Base-by-base conservation (phyloP, 2,329 filamentous ascomycete genomes). In the Epichloe sylvatica region DNA sequence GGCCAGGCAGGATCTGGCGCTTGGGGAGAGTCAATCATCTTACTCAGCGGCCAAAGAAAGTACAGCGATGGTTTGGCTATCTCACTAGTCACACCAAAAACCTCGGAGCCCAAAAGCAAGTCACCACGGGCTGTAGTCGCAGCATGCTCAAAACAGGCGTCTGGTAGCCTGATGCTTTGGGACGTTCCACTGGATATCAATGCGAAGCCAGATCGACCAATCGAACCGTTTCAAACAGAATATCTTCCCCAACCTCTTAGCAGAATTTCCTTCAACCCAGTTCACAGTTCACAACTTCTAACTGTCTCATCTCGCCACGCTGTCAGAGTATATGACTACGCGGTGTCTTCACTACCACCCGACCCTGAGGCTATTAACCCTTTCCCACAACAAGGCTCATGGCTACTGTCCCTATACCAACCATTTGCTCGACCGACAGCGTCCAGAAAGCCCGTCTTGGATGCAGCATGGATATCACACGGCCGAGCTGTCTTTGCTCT, bases 301-400 rank as follows among this genome's bases (percentile, higher is more conserved):
- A 69, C 74, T 8, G 72, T 80, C 21, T 72, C 77, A 30, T 68
- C 75, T 0, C 65, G 73, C 3, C 73, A 79, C 13, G 76, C 75
- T 7, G 75, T 78, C 21, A 72, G 80, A 37, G 72, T 83, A 52
- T 83, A 82, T 60, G 78, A 83, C 60, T 82, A 77, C 56, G 72
- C 73, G 2, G 59, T 70, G 5, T 66, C 78, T 3, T 72, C 77
- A 0, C 71, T 77, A 40, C 68, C 72, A 0, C 66, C 70, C 2
- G 76, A 77, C 48, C 72, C 77, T 41, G 66, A 72, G 8, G 69
- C 70, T 13, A 67, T 71, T 51, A 70, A 75, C 17, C 69, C 72
- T 5, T 75, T 75, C 54, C 72, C 78, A 11, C 64, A 70, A 0
- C 78, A 81, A 55, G 80, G 80, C 35, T 81, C 78, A 2, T 83